Evolutionary conservation across 768 basidiomycete genomes (phyloP).

Genomic region (Lentinula raphanica): DNA sequence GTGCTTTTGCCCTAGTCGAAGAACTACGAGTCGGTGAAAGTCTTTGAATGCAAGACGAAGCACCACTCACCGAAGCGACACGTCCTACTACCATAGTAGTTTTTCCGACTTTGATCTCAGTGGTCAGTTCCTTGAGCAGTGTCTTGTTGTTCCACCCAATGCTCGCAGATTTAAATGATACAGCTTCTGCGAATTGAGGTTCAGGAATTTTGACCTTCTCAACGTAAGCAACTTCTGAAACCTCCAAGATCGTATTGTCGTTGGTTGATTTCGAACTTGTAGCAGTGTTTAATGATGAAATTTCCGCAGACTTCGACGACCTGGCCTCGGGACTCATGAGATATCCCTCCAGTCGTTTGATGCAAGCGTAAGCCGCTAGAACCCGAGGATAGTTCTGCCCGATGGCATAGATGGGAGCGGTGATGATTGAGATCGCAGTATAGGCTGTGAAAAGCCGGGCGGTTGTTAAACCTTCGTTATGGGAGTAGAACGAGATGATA

Average conservation of each 20-base stretch:
- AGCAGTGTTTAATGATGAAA: not conserved
- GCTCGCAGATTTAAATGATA: not conserved
- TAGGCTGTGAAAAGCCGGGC: constrained; percentile 12
- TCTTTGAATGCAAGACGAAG: not conserved
- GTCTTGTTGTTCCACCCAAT: constrained; percentile 10
- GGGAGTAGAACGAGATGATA: constrained; percentile 8
- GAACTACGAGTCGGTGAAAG: not conserved
- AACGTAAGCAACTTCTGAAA: not conserved
- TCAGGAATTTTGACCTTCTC: not conserved
- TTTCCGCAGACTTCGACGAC: not conserved
- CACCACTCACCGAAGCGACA: constrained; percentile 5
- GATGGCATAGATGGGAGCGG: constrained; percentile 7
- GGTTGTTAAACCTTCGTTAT: constrained; percentile 7
- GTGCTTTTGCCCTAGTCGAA: constrained; percentile 9
- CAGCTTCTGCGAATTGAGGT: not conserved
- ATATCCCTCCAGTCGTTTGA: constrained; percentile 10
- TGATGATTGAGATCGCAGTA: constrained; percentile 11
- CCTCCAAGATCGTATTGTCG: not conserved
- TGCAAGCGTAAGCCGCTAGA: constrained; percentile 10
- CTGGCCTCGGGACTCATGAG: constrained; percentile 7
- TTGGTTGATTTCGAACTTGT: not conserved
- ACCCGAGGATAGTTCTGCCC: constrained; percentile 11
- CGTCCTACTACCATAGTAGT: constrained; percentile 11
- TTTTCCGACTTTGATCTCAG: constrained; percentile 1
- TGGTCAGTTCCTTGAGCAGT: constrained; percentile 3